A percentile compares a stretch with the other conserved stretches of the same genome.
Conservation (phyloP, 495 filamentous ascomycete species). For the Aspergillus hancockii region DNA sequence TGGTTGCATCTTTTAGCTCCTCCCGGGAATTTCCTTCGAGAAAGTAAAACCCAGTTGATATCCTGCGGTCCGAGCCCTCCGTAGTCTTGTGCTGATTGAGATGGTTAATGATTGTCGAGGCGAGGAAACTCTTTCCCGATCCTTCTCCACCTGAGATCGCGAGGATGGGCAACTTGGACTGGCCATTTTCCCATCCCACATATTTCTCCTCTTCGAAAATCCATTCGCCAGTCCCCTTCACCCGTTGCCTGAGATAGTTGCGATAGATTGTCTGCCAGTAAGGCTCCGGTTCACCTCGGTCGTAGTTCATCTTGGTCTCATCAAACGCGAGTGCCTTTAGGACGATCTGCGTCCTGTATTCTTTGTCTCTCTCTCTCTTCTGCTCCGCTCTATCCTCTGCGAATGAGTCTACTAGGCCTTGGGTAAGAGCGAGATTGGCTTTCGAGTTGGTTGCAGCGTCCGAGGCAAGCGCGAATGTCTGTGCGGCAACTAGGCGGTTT, state of each 20-base stretch:
- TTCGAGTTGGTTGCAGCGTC: conserved; percentile 33
- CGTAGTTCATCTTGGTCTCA: conserved; percentile 30
- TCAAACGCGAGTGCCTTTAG: conserved; percentile 35
- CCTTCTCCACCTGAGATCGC: conserved; percentile 35
- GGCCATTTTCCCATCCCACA: conserved; percentile 29
- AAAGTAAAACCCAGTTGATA: conserved; percentile 37
- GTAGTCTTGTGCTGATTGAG: conserved; percentile 29
- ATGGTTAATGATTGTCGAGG: conserved; percentile 36
- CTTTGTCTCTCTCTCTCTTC: conserved; percentile 35
- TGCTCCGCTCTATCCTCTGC: conserved; percentile 24
- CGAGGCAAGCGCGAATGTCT: conserved; percentile 38
- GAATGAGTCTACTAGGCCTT: conserved; percentile 24
- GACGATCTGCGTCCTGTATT: conserved; percentile 31
- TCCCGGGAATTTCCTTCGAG: conserved; percentile 25
- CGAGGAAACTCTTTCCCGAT: conserved; percentile 38
- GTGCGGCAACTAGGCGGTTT: conserved; percentile 34
- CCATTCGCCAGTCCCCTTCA: conserved; percentile 37
- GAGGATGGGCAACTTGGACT: conserved; percentile 23
- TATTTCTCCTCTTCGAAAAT: conserved; percentile 28
- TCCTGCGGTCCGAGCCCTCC: conserved; percentile 28
- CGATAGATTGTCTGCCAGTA: conserved; percentile 38
- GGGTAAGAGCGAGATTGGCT: conserved; percentile 33
- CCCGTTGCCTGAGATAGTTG: conserved; percentile 32
- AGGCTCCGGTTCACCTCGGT: conserved; percentile 33
- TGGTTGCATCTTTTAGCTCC: conserved; percentile 9